Percentiles rank a stretch among this genome's conserved stretches.
Conservation (phyloP, 169 alveolate species). For the Eimeria sp. region DNA sequence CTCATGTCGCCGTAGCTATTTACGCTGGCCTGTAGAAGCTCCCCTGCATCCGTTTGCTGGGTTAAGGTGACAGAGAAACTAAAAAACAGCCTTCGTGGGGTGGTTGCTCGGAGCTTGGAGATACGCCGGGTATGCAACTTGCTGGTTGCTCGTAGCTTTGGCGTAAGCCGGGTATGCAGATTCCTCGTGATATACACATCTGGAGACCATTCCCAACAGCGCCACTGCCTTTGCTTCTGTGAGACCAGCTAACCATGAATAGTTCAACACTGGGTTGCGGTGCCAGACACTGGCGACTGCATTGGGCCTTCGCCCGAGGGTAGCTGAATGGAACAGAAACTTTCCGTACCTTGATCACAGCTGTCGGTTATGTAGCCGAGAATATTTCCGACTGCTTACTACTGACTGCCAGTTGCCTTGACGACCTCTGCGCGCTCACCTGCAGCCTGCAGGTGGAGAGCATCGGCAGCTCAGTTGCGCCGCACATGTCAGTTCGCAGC, state of each 20-base stretch:
- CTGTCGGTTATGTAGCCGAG: not conserved
- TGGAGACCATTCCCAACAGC: not conserved
- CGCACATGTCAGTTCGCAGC: not conserved
- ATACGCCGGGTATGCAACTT: not conserved
- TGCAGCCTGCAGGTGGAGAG: not conserved
- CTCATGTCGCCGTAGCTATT: not conserved
- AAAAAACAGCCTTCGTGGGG: not conserved
- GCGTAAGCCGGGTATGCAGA: too few species aligned
- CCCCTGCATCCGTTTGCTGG: not conserved
- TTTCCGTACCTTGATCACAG: not conserved
- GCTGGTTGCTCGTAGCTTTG: too few species aligned
- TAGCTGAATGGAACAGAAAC: not conserved
- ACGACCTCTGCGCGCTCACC: not conserved
- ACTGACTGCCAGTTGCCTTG: not conserved
- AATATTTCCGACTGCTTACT: not conserved
- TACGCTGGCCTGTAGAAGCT: not conserved
- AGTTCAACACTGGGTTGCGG: not conserved
- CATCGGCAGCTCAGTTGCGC: not conserved
- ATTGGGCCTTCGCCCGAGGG: not conserved
- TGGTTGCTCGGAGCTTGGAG: not conserved
- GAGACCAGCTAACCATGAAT: not conserved
- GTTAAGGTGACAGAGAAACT: not conserved
- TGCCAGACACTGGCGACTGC: not conserved
- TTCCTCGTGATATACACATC: not conserved
- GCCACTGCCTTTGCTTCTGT: not conserved